A percentile compares a stretch with the other conserved stretches of the same genome.
phyloP scores from a whole-genome alignment of 352 stramenopile genomes.

The Phytophthora nicotianae region DNA sequence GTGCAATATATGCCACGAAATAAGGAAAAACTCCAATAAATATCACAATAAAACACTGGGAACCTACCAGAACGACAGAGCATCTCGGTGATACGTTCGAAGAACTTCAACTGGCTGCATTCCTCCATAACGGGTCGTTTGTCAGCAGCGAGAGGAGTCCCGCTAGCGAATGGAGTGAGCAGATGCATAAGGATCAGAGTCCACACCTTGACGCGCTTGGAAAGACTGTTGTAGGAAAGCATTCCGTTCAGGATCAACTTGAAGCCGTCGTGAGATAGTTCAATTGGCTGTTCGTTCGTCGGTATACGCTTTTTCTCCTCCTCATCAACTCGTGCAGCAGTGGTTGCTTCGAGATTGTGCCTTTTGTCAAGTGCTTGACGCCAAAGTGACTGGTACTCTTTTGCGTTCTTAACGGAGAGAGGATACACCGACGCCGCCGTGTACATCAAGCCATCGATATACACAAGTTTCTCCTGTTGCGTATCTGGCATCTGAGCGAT shows the following conservation, averaged over 20 bases:
- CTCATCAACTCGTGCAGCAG: background rate
- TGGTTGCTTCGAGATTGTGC: background rate
- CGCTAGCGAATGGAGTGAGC: conserved; percentile 36
- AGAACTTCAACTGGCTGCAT: conserved; percentile 43
- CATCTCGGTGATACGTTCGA: conserved; percentile 39
- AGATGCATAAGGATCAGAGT: conserved; percentile 64
- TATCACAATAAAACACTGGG: background rate
- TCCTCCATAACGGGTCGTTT: conserved; percentile 23
- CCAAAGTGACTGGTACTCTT: conserved; percentile 56
- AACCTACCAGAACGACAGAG: conserved; percentile 49
- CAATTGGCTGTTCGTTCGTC: background rate
- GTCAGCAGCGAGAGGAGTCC: conserved; percentile 26
- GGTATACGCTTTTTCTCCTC: conserved; percentile 8
- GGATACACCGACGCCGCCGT: conserved; percentile 49
- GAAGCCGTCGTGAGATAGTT: conserved; percentile 43
- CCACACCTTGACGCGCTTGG: conserved; percentile 63
- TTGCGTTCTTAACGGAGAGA: conserved; percentile 52
- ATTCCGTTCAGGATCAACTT: conserved; percentile 49
- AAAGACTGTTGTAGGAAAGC: conserved; percentile 55
- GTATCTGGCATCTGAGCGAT: conserved; percentile 44
- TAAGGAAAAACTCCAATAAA: background rate
- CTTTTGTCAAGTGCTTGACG: conserved; percentile 40
- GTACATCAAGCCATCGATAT: conserved; percentile 67
- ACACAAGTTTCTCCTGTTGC: conserved; percentile 40
- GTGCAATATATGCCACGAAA: background rate